Base-by-base conservation (phyloP, 257 asterid genomes). In the Scutellaria minor region DNA sequence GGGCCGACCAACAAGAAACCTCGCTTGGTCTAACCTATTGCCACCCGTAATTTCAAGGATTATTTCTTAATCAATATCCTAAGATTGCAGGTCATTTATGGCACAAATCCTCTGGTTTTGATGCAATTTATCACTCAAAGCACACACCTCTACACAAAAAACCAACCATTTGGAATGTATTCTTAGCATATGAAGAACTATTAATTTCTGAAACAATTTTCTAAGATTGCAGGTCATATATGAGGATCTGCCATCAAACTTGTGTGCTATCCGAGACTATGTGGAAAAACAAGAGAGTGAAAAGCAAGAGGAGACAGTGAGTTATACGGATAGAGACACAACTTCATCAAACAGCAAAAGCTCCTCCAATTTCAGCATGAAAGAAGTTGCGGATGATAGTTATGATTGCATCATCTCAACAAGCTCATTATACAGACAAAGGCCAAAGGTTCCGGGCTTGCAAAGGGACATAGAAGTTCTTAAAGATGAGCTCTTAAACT, bases 171-270 rank as follows among this genome's bases (percentile, higher is more conserved):
- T 14, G 5, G 15, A 9, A 14, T 24, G 15, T 63, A 5, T 24
- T 11, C 56, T 51, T 51, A 8, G 31, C 15, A 56, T 50, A 45
- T 15, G 15, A 66, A 47, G 11, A 54, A 66, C 37, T 31, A 31
- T 31, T 59, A 10, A 9, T 60, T 9, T 60, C 5, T 11, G 3
- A 54, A 62, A n/a, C 20, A 52, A 18, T 6, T 35, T 45, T 72
- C 48, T 66, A 13, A 72, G 66, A 39, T 60, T 78, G 37, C 67
- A 93, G 98, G 96, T 94, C 77, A 91, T 94, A 76, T 94, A 94
- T 52, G 96, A 94, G 85, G 98, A 94, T 65, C 98, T 94, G 62
- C 98, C 98, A 50, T 89, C 97, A 53, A 94, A 94, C 82, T 84
- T 94, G 81, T 91, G 98, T 82, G 96, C 98, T 50, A 88, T 94